These are phyloP conservation scores for Albizia julibrissin DNA, from an alignment of 306 rosid species.

Conservation along the genomic window DNA sequence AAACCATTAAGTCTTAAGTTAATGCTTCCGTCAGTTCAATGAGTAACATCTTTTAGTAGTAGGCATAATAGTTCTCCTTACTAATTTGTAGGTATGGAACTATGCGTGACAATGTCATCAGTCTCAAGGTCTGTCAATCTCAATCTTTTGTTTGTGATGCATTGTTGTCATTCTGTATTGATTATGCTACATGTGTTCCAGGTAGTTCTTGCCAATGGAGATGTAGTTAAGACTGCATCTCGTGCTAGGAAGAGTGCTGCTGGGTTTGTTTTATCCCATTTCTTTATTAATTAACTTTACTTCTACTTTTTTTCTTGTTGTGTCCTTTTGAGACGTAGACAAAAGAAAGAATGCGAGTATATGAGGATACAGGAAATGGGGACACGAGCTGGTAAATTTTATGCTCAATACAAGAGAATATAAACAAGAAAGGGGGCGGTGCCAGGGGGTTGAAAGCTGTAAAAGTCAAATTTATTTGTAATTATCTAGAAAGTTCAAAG, in stretches of 20 bases:
- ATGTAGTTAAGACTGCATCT: conserved; percentile 87
- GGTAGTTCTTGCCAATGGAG: conserved; percentile 95
- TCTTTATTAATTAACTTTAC: conserved; percentile 27
- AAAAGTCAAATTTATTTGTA: background rate
- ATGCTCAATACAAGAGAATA: background rate
- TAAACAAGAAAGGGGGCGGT: background rate
- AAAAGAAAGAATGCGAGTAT: conserved; percentile 16
- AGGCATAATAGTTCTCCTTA: conserved; percentile 41
- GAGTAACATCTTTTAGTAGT: background rate
- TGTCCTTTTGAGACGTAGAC: conserved; percentile 7
- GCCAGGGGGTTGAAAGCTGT: background rate
- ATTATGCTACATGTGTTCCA: conserved; percentile 45
- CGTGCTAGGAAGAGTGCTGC: conserved; percentile 98
- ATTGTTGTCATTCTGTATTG: conserved; percentile 30
- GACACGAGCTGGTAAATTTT: conserved; percentile 4
- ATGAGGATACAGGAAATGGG: background rate
- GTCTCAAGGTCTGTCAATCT: conserved; percentile 66
- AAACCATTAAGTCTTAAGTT: background rate
- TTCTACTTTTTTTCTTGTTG: background rate
- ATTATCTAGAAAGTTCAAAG: background rate
- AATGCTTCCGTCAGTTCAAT: background rate
- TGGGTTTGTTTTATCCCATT: conserved; percentile 58
- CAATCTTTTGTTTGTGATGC: conserved; percentile 21
- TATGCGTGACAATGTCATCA: conserved; percentile 96
- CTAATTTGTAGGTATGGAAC: conserved; percentile 90